Percentiles rank a stretch among this genome's conserved stretches.
These are phyloP conservation scores for Anacardium occidentale DNA, from an alignment of 345 rosid species.

Conservation along the genomic window DNA sequence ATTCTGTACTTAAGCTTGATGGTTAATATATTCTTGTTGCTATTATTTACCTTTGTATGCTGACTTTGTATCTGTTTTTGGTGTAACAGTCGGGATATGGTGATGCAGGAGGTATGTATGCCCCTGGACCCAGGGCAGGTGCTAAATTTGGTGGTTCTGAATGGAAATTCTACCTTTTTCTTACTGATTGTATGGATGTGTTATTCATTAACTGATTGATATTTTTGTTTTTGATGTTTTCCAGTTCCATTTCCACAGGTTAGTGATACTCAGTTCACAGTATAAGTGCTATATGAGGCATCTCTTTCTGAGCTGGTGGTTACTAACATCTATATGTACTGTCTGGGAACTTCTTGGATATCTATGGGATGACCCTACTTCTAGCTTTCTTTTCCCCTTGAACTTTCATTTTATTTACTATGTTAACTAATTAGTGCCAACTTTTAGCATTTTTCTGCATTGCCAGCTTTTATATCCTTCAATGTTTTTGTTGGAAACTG, in stretches of 20 bases:
- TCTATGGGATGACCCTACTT: conserved; percentile 11
- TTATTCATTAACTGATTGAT: conserved; percentile 21
- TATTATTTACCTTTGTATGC: conserved; percentile 15
- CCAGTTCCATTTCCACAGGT: conserved; percentile 97
- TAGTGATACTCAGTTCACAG: conserved; percentile 38
- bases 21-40: conserved; percentile 1
- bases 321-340: conserved; percentile 18
- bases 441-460: conserved; percentile 4
- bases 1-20: not conserved
- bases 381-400: not conserved
- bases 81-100: conserved; percentile 74
- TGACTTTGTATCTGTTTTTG: conserved; percentile 20
- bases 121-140: conserved; percentile 42
- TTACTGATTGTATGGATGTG: conserved; percentile 8
- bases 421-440: not conserved
- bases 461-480: not conserved
- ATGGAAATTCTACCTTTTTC: conserved; percentile 19
- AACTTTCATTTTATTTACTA: conserved; percentile 6
- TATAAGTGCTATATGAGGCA: conserved; percentile 19
- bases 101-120: conserved; percentile 70
- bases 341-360: conserved; percentile 13
- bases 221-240: conserved; percentile 23
- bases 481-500: not conserved
- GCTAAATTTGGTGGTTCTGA: conserved; percentile 18
- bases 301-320: conserved; percentile 29